phyloP scores from a whole-genome alignment of 2,329 filamentous ascomycete genomes.

The Xylariaceae sp. region DNA sequence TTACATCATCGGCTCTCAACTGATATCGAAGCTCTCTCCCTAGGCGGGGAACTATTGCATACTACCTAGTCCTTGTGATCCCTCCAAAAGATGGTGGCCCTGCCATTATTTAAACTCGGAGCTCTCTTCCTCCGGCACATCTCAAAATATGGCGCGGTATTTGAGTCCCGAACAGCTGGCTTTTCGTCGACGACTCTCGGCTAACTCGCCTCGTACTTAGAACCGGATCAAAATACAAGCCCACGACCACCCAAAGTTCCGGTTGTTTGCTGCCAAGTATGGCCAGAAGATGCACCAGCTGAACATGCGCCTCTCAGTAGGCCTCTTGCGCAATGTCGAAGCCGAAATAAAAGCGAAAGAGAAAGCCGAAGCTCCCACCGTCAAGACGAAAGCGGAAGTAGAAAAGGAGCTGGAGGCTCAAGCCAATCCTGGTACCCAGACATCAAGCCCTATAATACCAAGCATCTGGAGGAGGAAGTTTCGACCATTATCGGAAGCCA shows the following conservation, averaged over 20 bases:
- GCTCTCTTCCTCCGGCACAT: constrained; percentile 59
- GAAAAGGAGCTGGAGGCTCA: constrained; percentile 48
- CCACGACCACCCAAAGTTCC: constrained; percentile 59
- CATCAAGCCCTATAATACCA: constrained; percentile 30
- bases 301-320: constrained; percentile 60
- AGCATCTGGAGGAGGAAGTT: constrained; percentile 61
- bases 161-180: neutral
- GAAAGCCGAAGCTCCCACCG: constrained; percentile 57
- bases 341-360: constrained; percentile 56
- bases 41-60: neutral
- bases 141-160: constrained; percentile 64
- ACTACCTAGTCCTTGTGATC: neutral
- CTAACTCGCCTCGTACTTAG: constrained; percentile 34
- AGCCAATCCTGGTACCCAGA: constrained; percentile 36
- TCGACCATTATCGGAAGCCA: constrained; percentile 56
- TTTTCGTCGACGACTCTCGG: neutral
- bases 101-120: constrained; percentile 63
- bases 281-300: constrained; percentile 61
- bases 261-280: constrained; percentile 54
- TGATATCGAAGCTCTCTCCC: neutral
- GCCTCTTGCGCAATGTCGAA: constrained; percentile 51
- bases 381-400: constrained; percentile 58
- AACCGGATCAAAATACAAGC: constrained; percentile 62
- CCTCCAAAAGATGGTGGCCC: constrained; percentile 50
- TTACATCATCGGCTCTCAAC: neutral